Conservation (phyloP, 257 asterid genomes). For the Gardenia jasminoides region DNA sequence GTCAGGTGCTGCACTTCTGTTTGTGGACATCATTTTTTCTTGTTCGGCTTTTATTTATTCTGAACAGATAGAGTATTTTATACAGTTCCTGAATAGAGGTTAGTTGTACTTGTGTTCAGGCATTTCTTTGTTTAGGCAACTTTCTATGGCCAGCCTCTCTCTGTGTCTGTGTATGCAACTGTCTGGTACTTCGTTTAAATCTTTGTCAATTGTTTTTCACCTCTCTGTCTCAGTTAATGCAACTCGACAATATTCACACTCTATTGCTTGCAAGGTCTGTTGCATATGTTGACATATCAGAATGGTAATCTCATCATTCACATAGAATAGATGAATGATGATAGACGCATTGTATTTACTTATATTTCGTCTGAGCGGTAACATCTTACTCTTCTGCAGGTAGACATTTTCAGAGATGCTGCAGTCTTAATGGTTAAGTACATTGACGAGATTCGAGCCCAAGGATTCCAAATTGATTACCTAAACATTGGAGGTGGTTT, state of each 20-base stretch:
- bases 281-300: neutral
- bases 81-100: neutral
- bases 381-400: slow-evolving; percentile 42
- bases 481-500: slow-evolving; percentile 97
- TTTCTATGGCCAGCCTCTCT: neutral
- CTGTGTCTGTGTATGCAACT: neutral
- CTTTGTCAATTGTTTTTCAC: neutral
- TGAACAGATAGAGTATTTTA: neutral
- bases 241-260: neutral
- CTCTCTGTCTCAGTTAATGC: slow-evolving; percentile 3
- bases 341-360: neutral
- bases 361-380: neutral
- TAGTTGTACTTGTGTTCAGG: neutral
- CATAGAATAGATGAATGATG: neutral
- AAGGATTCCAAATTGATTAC: slow-evolving; percentile 84
- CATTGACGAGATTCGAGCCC: slow-evolving; percentile 85
- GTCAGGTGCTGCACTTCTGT: neutral
- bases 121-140: neutral
- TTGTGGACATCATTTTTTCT: neutral
- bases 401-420: slow-evolving; percentile 95
- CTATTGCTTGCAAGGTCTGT: neutral
- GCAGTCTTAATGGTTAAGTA: slow-evolving; percentile 88
- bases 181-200: neutral
- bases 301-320: neutral
- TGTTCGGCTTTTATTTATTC: neutral